A percentile compares a stretch with the other conserved stretches of the same genome.
These are phyloP conservation scores for Dimocarpus longan DNA, from an alignment of 345 rosid genomes.

Conservation along the genomic window DNA sequence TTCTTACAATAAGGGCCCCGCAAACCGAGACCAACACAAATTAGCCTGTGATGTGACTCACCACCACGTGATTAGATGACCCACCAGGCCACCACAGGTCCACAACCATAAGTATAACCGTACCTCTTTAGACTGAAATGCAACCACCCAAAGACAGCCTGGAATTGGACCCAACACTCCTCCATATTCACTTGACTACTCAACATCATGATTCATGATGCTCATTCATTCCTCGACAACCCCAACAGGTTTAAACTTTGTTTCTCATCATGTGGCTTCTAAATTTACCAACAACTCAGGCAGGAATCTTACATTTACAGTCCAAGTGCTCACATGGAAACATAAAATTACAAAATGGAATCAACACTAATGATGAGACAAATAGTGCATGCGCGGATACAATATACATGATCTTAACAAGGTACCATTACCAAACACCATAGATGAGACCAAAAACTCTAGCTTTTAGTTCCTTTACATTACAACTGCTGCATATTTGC, in stretches of 20 bases:
- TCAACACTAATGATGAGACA: neutral
- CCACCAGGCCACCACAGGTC: neutral
- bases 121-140: neutral
- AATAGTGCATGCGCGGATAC: neutral
- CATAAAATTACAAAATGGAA: neutral
- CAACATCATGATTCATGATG: neutral
- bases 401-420: neutral
- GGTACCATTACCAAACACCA: neutral
- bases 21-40: neutral
- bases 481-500: constrained; percentile 17
- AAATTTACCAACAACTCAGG: neutral
- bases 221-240: neutral
- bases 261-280: neutral
- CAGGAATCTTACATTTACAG: neutral
- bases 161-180: neutral
- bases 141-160: constrained; percentile 13
- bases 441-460: neutral
- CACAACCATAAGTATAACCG: neutral
- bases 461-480: constrained; percentile 20
- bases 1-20: neutral
- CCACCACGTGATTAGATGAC: neutral
- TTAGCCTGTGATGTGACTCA: neutral
- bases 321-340: neutral
- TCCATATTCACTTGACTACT: neutral
- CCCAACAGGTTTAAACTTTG: neutral